A percentile compares a stretch with the other conserved stretches of the same genome.
These are phyloP conservation scores for Colletotrichum musae DNA, from an alignment of 2,329 filamentous ascomycete genomes.

Conservation along the genomic window DNA sequence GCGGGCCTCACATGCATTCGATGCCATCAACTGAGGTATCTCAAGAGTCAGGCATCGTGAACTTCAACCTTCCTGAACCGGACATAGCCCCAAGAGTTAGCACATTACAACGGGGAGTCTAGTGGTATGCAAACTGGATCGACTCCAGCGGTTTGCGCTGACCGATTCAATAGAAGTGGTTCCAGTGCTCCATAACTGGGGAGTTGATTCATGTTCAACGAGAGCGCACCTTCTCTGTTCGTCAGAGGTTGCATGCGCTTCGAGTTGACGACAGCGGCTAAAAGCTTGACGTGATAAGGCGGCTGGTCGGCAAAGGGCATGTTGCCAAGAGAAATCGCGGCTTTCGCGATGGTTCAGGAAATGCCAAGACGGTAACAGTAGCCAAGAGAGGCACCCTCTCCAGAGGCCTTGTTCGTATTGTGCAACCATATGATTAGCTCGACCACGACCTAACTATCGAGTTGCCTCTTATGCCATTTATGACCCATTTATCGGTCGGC, in stretches of 20 bases:
- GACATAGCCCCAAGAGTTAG: constrained; percentile 11
- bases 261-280: constrained; percentile 25
- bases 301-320: constrained; percentile 13
- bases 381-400: constrained; percentile 26
- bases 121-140: constrained; percentile 24
- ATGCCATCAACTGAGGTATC: neutral
- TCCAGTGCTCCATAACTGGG: constrained; percentile 12
- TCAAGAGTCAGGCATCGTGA: neutral
- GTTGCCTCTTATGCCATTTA: constrained; percentile 30
- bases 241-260: constrained; percentile 10
- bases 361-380: constrained; percentile 31
- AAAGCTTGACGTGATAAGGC: constrained; percentile 26
- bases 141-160: neutral
- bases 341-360: constrained; percentile 33
- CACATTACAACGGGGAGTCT: neutral
- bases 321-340: constrained; percentile 35
- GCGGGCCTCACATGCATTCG: neutral
- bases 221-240: constrained; percentile 22
- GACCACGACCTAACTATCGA: constrained; percentile 20
- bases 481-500: constrained; percentile 24
- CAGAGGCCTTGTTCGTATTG: constrained; percentile 6
- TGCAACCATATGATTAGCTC: constrained; percentile 12
- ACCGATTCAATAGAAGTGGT: constrained; percentile 6
- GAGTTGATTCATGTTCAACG: neutral
- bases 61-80: constrained; percentile 36